Evolutionary conservation across 495 filamentous ascomycete species (phyloP).

Genomic region (Trichoderma reesei): DNA sequence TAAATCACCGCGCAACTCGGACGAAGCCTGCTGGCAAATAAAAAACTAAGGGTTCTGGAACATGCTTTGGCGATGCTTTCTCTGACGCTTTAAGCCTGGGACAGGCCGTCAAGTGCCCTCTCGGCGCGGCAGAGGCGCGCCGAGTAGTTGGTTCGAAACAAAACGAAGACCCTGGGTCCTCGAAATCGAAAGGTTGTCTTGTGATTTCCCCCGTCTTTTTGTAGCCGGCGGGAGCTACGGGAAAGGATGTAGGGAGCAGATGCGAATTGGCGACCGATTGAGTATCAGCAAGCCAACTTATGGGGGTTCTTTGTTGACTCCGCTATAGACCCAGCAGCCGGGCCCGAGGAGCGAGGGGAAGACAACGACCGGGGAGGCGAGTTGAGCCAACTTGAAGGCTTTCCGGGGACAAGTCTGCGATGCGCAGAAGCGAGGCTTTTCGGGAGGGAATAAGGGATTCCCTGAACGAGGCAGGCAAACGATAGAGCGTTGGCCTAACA

Average conservation of each 20-base stretch:
- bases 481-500: no score
- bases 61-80: slow-evolving; percentile 8
- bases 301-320: slow-evolving; percentile 95
- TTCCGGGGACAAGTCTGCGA: slow-evolving; percentile 2
- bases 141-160: slow-evolving; percentile 9
- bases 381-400: slow-evolving; percentile 87
- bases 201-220: background rate
- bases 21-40: slow-evolving; percentile 6
- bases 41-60: slow-evolving; percentile 11
- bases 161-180: slow-evolving; percentile 7
- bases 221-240: background rate
- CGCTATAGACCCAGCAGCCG: slow-evolving; percentile 80
- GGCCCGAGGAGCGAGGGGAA: slow-evolving; percentile 89
- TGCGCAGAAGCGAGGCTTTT: background rate
- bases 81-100: background rate
- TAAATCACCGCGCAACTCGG: slow-evolving; percentile 6
- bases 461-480: background rate
- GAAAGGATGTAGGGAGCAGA: background rate
- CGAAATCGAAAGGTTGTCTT: no score
- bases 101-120: slow-evolving; percentile 7
- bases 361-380: slow-evolving; percentile 69
- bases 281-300: slow-evolving; percentile 57
- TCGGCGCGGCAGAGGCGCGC: slow-evolving; percentile 8
- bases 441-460: background rate
- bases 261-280: background rate